Conservation (phyloP, 345 rosid genomes). For the Eucalyptus regnans region DNA sequence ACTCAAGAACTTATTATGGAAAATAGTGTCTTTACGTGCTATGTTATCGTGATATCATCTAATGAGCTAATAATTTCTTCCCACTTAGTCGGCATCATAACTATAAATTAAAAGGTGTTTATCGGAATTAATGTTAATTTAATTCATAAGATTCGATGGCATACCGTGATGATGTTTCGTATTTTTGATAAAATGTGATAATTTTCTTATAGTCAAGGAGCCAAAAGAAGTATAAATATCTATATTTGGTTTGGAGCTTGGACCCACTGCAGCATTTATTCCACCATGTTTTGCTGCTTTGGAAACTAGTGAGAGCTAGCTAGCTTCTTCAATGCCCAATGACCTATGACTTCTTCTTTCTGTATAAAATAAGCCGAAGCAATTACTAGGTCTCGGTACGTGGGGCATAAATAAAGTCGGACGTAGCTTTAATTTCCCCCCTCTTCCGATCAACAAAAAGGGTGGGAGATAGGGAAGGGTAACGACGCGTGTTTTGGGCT, state of each 20-base stretch:
- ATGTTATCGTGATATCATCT: not conserved
- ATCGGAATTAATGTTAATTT: not conserved
- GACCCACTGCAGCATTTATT: not conserved
- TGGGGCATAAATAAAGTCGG: not conserved
- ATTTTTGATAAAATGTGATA: not conserved
- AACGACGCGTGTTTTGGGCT: not conserved
- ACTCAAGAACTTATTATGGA: not conserved
- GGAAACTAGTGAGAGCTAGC: not conserved
- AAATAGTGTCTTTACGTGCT: not conserved
- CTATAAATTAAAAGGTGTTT: not conserved
- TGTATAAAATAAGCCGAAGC: not conserved
- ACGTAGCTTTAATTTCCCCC: accelerated
- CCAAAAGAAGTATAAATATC: not conserved
- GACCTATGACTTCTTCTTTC: not conserved
- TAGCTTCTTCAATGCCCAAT: not conserved
- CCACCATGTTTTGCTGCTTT: not conserved
- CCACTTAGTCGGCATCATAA: no score
- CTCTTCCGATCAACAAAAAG: not conserved
- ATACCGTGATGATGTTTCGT: not conserved
- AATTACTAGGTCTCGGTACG: not conserved
- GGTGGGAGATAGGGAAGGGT: no score
- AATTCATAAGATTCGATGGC: not conserved
- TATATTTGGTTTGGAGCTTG: not conserved
- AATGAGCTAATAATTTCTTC: no score
- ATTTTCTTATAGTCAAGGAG: not conserved